phyloP scores from a whole-genome alignment of 352 stramenopile genomes.

The Plasmopara viticola region DNA sequence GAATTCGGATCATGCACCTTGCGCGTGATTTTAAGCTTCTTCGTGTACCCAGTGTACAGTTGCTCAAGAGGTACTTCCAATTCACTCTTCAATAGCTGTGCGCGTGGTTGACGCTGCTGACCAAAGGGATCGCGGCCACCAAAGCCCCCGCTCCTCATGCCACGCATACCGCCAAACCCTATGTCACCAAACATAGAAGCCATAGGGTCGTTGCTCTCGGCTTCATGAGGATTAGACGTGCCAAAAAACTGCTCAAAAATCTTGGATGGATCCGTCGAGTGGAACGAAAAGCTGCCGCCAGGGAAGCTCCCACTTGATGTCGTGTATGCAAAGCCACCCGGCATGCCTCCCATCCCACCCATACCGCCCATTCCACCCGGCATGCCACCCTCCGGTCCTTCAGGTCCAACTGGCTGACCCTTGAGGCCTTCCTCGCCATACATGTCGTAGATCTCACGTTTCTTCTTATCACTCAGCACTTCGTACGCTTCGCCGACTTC shows the following conservation, averaged over 20 bases:
- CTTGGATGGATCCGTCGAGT: slow-evolving; percentile 77
- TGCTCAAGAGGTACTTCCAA: slow-evolving; percentile 92
- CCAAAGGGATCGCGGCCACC: slow-evolving; percentile 41
- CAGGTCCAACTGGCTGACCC: slow-evolving; percentile 29
- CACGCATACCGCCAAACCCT: slow-evolving; percentile 46
- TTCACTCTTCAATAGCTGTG: slow-evolving; percentile 68
- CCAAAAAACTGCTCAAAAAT: slow-evolving; percentile 90
- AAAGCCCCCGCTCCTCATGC: slow-evolving; percentile 31
- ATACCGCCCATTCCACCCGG: slow-evolving; percentile 12
- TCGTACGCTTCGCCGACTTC: slow-evolving; percentile 91
- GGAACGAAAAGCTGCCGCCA: slow-evolving; percentile 54
- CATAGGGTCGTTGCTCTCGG: slow-evolving; percentile 64
- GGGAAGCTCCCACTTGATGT: slow-evolving; percentile 55
- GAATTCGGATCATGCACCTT: slow-evolving; percentile 77
- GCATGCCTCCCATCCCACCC: slow-evolving; percentile 60
- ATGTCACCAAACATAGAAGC: slow-evolving; percentile 60
- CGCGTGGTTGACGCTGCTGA: slow-evolving; percentile 18
- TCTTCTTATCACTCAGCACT: slow-evolving; percentile 90
- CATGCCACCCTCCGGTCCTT: slow-evolving; percentile 24
- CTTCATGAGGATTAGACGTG: slow-evolving; percentile 73
- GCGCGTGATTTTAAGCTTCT: slow-evolving; percentile 94
- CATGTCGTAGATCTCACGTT: slow-evolving; percentile 89
- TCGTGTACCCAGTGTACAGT: slow-evolving; percentile 73
- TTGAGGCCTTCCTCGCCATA: slow-evolving; percentile 90
- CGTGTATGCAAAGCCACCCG: slow-evolving; percentile 35